Base-by-base conservation (phyloP, 768 basidiomycete species). In the Pleurotus tuber-regium region DNA sequence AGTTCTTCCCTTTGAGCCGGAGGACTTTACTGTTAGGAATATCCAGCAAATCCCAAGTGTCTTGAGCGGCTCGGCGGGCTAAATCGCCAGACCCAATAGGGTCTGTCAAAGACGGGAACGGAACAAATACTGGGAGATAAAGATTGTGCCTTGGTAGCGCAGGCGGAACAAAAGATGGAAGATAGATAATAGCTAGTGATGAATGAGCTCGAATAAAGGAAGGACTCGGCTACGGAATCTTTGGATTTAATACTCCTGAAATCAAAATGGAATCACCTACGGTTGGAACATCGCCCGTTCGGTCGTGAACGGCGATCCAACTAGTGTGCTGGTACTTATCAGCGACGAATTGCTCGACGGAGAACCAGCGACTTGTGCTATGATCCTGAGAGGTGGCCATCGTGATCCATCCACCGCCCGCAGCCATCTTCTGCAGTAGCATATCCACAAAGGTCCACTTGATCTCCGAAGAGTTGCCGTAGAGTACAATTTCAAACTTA, bases 151-250 rank as follows among this genome's bases (percentile, higher is more conserved):
- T 66, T 9, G 68, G 61, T 26, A 74, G 58, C 42, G 57, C 50
- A n/a, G 65, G 66, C 40, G 71, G 62, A 52, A 73, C 65, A 18
- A 67, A 58, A 53, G 73, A 74, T 43, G 88, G 88, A 40, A 88
- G 66, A 66, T 81, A 87, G 51, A 89, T 70, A 54, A 90, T 71
- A 19, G 84, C 88, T 56, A 90, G 69, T 26, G 87, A 87, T 50
- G 77, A 83, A 35, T 31, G 31, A 42, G 16, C 18, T 48, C 55
- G 58, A 52, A 65, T 53, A 60, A 52, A 64, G 52, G 55, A 54
- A 62, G 54, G 46, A 48, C 55, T 57, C 53, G 60, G 56, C 57
- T 69, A 77, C 75, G 61, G 71, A 72, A 66, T 11, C n/a, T 33
- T 31, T 48, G 46, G 46, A 48, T 48, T 48, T 36, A 48, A 48